Evolutionary conservation across 495 filamentous ascomycete species (phyloP).

Genomic region (Penicillium simplicissimum): DNA sequence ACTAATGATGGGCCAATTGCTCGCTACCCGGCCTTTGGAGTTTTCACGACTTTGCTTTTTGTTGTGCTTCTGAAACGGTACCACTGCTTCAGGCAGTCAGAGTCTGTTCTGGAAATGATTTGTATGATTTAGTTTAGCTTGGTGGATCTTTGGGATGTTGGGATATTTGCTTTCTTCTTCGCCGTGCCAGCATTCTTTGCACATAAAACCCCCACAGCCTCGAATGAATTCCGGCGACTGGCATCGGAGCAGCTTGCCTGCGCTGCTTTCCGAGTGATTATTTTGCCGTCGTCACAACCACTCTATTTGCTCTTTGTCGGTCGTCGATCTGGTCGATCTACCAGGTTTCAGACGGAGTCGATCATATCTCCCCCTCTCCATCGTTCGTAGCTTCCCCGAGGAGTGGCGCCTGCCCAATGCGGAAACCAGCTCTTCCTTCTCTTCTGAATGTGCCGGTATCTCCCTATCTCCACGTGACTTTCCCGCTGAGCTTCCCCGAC

Average conservation of each 20-base stretch:
- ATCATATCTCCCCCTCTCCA: background rate
- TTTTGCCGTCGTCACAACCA: constrained; percentile 2
- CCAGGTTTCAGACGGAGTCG: background rate
- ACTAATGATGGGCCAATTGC: background rate
- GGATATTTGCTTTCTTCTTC: background rate
- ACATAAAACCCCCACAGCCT: constrained; percentile 11
- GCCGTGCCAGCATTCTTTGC: constrained; percentile 15
- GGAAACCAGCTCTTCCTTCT: constrained; percentile 23
- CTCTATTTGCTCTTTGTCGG: background rate
- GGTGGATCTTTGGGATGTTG: constrained; percentile 2
- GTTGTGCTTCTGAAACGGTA: background rate
- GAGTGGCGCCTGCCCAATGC: constrained; percentile 12
- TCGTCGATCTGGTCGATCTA: background rate
- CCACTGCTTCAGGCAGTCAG: background rate
- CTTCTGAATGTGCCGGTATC: constrained; percentile 7
- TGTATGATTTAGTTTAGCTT: constrained; percentile 3
- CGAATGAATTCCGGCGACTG: constrained; percentile 12
- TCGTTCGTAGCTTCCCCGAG: constrained; percentile 3
- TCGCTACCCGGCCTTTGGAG: background rate
- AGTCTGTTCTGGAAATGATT: background rate
- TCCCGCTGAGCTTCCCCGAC: constrained; percentile 39
- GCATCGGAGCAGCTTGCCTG: constrained; percentile 9
- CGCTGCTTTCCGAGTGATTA: constrained; percentile 1
- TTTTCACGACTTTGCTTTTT: background rate
- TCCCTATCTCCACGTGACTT: constrained; percentile 48